These are phyloP conservation scores for Lactifluus piperatus DNA, from an alignment of 768 basidiomycete genomes.

Conservation along the genomic window DNA sequence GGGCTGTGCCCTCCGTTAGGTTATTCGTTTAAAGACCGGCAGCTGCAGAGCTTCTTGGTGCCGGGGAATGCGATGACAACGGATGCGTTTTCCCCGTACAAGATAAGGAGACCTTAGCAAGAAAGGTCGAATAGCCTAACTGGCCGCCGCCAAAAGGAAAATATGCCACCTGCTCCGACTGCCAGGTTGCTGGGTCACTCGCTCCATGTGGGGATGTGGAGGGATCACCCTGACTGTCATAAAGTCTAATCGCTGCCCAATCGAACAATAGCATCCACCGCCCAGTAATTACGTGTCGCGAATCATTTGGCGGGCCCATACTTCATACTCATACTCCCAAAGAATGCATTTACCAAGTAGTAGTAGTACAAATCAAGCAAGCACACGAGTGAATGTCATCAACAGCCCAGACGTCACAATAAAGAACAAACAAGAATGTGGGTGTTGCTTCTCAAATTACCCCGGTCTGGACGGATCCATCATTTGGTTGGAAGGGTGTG, in stretches of 20 bases:
- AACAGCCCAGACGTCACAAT: not conserved
- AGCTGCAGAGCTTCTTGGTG: not conserved
- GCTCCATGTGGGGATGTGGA: too few species aligned
- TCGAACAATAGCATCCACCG: too few species aligned
- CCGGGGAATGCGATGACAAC: not conserved
- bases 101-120: too few species aligned
- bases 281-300: not conserved
- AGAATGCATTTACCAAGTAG: slow-evolving; percentile 9
- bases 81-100: not conserved
- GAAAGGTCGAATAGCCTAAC: too few species aligned
- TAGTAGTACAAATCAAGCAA: slow-evolving; percentile 3
- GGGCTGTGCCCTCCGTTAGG: too few species aligned
- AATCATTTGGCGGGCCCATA: not conserved
- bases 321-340: not conserved
- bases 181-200: too few species aligned
- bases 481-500: slow-evolving; percentile 12
- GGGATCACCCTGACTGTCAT: too few species aligned
- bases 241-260: too few species aligned
- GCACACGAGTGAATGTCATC: not conserved
- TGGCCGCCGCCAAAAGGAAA: too few species aligned
- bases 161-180: too few species aligned
- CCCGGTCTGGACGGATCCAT: slow-evolving; percentile 1
- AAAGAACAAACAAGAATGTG: not conserved
- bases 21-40: not conserved
- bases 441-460: not conserved